phyloP scores from a whole-genome alignment of 495 filamentous ascomycete species.

The Penicillium tannophilum region DNA sequence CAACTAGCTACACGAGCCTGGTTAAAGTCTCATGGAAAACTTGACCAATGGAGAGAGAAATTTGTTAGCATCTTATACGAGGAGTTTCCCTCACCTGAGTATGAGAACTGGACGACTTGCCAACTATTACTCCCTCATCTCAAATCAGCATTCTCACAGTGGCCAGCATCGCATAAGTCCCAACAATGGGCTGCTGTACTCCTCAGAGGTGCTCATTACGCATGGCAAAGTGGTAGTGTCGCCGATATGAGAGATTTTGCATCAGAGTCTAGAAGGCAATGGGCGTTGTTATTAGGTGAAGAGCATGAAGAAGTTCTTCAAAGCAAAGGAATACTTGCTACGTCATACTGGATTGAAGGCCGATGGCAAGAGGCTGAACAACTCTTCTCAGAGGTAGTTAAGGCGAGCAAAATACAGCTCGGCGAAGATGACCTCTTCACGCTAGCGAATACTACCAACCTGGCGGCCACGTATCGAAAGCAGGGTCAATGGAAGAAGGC shows the following conservation, averaged over 20 bases:
- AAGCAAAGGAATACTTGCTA: background rate
- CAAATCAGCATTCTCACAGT: background rate
- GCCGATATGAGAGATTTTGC: background rate
- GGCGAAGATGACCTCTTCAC: background rate
- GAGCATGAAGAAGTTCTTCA: background rate
- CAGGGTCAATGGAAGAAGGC: conserved; percentile 3
- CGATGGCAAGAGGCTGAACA: conserved; percentile 2
- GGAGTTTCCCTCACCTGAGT: background rate
- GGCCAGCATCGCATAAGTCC: background rate
- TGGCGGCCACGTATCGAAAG: background rate
- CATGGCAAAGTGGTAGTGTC: background rate
- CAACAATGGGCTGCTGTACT: background rate
- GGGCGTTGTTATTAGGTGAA: background rate
- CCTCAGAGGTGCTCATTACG: background rate
- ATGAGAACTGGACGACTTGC: background rate
- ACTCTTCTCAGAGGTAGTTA: background rate
- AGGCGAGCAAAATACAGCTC: background rate
- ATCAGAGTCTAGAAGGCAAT: background rate
- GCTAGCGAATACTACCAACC: background rate
- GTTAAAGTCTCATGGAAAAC: background rate
- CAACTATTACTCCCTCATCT: background rate
- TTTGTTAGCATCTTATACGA: background rate
- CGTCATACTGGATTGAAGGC: background rate
- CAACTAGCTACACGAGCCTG: background rate
- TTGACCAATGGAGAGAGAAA: background rate